Evolutionary conservation across 306 rosid genomes (phyloP).

Genomic region (Rosa persica): DNA sequence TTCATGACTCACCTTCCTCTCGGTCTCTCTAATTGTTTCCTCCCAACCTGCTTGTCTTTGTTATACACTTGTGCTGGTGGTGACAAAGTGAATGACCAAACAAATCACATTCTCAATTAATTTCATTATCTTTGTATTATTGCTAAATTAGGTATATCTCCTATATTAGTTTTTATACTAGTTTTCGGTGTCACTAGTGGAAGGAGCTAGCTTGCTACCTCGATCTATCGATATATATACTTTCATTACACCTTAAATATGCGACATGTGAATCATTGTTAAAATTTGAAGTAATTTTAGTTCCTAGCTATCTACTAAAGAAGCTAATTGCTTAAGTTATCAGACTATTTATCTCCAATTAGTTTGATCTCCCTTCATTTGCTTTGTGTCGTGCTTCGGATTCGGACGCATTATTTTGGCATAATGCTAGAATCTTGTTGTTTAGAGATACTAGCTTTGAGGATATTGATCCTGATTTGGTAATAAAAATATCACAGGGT

Average conservation of each 20-base stretch:
- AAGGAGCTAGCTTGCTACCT: conserved; percentile 6
- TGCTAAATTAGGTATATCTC: conserved; percentile 16
- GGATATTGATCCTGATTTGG: neutral
- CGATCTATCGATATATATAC: neutral
- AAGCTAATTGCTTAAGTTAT: neutral
- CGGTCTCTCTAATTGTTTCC: neutral
- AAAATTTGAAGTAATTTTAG: neutral
- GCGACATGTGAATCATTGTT: neutral
- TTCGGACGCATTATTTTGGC: neutral
- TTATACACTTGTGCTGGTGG: neutral
- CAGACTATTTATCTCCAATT: neutral
- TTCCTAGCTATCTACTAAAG: neutral
- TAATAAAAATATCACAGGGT: neutral
- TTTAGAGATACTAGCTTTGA: no score
- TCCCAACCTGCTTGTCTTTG: neutral
- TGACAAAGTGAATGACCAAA: neutral
- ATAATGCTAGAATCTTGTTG: neutral
- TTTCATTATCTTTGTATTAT: conserved; percentile 16
- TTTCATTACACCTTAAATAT: neutral
- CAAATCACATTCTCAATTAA: conserved; percentile 7
- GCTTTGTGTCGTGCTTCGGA: neutral
- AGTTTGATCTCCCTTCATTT: neutral
- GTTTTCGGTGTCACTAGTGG: conserved; percentile 4
- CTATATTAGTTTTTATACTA: neutral
- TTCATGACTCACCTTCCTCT: conserved; percentile 38